Evolutionary conservation across 495 filamentous ascomycete genomes (phyloP), one percentile per base, ranked within the genome.

Genomic region (Penicillium waksmanii): DNA sequence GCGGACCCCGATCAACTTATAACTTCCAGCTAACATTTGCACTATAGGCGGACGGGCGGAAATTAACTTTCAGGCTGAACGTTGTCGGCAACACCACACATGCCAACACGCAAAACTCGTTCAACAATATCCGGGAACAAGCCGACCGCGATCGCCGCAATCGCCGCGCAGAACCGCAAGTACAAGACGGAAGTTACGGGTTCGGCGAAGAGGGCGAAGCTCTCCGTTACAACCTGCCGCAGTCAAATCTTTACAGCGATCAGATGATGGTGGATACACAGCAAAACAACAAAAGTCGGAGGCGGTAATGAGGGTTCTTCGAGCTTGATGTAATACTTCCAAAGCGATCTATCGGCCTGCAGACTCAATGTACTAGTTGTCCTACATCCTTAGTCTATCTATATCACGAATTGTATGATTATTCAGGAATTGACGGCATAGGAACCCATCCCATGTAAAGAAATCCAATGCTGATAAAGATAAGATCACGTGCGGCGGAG

Each of bases 21-120:
- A 21, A 44, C 25, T 53, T 31, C 27, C 3, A 4, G 59, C 71
- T 79, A 63, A 77, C 55, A 25, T 10, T 21, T 31, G 12, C 17
- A 15, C 13, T 21, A 42, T 60, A 96, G 92, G 93, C 93, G 54
- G 93, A 97, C 63, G 91, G 93, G n/a, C 82, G 91, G 55, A 67
- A 92, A 11, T 80, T 98, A 6, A 82, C 87, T 47, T 85, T 98
- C 56, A 90, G 87, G 62, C 77, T 89, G 64, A 93, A 92, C 58
- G 68, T 78, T 12, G 70, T 77, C 17, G 77, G 78, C 17, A 10
- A 18, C 10, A 23, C 18, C 34, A 44, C 76, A 25, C 53, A 59
- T 10, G 54, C 59, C 66, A 49, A 54, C 60, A 62, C 46, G 55
- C 66, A 66, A 17, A 70, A 75, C 46, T 58, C 69, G 36, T 84